phyloP scores from a whole-genome alignment of 164 flowering plant species.

The Stephania yunnanensis region DNA sequence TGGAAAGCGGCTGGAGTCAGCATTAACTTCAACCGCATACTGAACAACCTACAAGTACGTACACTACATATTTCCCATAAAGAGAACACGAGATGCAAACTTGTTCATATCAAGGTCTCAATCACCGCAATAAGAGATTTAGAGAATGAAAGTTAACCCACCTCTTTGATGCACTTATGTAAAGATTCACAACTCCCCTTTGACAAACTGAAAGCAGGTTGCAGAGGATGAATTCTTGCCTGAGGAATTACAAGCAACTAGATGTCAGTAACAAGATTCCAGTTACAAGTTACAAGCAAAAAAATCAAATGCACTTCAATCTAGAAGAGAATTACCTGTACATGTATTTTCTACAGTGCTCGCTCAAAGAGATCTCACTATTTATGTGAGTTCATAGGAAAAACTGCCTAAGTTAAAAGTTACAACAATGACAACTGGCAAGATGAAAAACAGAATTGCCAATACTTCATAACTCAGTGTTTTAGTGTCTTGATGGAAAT shows the following conservation, averaged over 20 bases:
- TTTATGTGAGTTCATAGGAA: no score
- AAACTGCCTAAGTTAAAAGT: no score
- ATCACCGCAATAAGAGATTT: conserved; percentile 4
- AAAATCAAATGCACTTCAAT: neutral
- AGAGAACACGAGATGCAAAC: conserved; percentile 13
- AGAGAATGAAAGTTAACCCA: conserved; percentile 19
- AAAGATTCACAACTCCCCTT: conserved; percentile 55
- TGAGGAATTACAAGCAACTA: conserved; percentile 18
- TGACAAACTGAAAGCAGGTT: conserved; percentile 59
- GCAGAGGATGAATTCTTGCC: conserved; percentile 91
- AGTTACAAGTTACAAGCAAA: neutral
- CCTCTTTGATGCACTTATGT: conserved; percentile 75
- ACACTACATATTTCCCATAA: conserved; percentile 32
- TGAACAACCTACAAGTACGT: conserved; percentile 68
- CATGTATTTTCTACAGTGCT: no score
- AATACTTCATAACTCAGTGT: no score
- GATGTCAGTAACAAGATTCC: neutral
- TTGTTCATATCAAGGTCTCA: conserved; percentile 8
- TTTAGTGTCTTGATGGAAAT: no score
- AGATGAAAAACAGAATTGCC: no score
- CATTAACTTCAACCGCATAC: conserved; percentile 87
- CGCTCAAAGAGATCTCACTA: no score
- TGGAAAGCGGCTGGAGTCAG: conserved; percentile 72
- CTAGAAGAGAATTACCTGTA: neutral
- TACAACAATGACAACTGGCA: no score